A percentile compares a stretch with the other conserved stretches of the same genome.
These are phyloP conservation scores for Hibiscus syriacus DNA, from an alignment of 345 rosid genomes.

Conservation along the genomic window DNA sequence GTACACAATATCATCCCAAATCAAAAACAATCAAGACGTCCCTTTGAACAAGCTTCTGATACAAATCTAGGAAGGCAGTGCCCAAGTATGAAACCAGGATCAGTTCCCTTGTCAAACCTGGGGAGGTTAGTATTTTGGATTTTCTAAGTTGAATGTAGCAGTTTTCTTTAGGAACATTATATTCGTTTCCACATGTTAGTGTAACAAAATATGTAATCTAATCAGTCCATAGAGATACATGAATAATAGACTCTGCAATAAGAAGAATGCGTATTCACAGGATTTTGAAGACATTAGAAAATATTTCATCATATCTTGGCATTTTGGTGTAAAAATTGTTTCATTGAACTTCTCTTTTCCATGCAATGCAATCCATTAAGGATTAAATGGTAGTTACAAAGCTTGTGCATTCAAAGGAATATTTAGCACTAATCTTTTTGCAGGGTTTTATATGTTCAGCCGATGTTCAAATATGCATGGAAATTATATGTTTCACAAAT, in stretches of 20 bases:
- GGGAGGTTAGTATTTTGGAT: not conserved
- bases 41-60: slow-evolving; percentile 34
- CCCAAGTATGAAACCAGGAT: slow-evolving; percentile 7
- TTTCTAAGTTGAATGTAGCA: not conserved
- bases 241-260: not conserved
- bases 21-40: slow-evolving; percentile 52
- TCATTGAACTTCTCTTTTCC: too few species aligned
- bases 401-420: too few species aligned
- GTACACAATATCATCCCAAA: slow-evolving; percentile 39
- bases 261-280: too few species aligned
- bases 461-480: too few species aligned
- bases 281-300: too few species aligned
- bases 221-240: not conserved
- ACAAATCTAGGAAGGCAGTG: slow-evolving; percentile 22
- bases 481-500: too few species aligned
- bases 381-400: too few species aligned
- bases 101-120: not conserved
- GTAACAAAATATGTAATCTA: not conserved
- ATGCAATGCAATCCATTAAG: too few species aligned
- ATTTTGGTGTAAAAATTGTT: too few species aligned
- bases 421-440: too few species aligned
- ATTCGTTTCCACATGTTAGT: not conserved
- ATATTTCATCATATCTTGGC: too few species aligned
- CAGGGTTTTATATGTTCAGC: too few species aligned
- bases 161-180: not conserved